Evolutionary conservation across 768 basidiomycete genomes (phyloP).

Genomic region (Neoboletus subvelutipes): DNA sequence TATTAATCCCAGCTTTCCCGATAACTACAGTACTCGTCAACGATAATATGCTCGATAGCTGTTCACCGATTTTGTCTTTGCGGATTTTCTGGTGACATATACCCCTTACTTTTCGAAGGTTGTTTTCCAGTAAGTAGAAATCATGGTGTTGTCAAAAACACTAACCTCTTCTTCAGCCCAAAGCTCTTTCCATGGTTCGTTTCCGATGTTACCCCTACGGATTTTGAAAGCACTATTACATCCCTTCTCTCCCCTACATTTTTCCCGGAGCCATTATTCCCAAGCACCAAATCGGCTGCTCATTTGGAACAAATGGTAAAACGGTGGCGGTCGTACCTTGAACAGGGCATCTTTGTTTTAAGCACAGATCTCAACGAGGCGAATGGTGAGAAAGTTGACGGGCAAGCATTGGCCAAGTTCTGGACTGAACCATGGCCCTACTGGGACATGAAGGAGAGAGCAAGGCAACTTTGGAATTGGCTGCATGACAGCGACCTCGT

Average conservation of each 20-base stretch:
- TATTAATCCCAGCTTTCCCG: constrained; percentile 27
- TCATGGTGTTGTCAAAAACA: neutral
- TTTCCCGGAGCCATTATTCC: constrained; percentile 38
- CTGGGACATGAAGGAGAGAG: constrained; percentile 64
- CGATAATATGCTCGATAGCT: constrained; percentile 46
- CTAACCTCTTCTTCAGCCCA: constrained; percentile 51
- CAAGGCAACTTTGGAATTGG: constrained; percentile 48
- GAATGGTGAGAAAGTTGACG: constrained; percentile 23
- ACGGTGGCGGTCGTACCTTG: constrained; percentile 75
- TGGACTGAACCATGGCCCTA: constrained; percentile 79
- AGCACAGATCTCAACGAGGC: constrained; percentile 41
- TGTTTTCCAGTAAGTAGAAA: constrained; percentile 79
- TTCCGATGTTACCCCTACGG: constrained; percentile 86
- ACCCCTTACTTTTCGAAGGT: constrained; percentile 81
- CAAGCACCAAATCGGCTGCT: constrained; percentile 28
- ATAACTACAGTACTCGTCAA: neutral
- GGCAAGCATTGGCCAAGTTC: constrained; percentile 43
- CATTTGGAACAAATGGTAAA: constrained; percentile 59
- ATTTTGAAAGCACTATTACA: constrained; percentile 64
- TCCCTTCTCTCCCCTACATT: constrained; percentile 61
- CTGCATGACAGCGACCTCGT: constrained; percentile 64
- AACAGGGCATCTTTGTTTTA: constrained; percentile 66
- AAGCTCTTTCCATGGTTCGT: constrained; percentile 98
- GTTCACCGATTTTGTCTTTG: constrained; percentile 91
- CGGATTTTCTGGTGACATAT: constrained; percentile 88